These are phyloP conservation scores for Tuber umbilicatum DNA, from an alignment of 495 filamentous ascomycete species.

Conservation along the genomic window DNA sequence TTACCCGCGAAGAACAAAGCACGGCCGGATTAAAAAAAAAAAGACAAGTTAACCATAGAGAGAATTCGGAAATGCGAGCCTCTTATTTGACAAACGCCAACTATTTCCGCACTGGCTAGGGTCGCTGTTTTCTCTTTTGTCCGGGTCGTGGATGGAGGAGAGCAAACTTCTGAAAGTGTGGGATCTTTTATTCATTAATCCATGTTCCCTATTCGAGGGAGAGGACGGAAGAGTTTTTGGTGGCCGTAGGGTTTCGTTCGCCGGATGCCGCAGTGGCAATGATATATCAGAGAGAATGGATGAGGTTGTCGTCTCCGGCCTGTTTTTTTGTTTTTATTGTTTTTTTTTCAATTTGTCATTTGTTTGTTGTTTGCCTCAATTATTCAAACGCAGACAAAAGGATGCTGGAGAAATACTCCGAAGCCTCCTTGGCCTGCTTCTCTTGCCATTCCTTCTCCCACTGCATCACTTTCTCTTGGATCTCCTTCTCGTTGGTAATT, in stretches of 20 bases:
- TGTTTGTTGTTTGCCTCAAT: not conserved
- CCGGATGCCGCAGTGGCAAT: not conserved
- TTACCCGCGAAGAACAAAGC: not conserved
- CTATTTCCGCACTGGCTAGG: not conserved
- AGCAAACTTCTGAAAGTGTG: not conserved
- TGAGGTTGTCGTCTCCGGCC: not conserved
- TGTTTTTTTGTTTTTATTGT: not conserved
- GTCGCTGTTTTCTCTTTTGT: not conserved
- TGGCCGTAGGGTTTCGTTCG: not conserved
- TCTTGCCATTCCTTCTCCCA: constrained; percentile 42
- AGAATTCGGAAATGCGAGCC: not conserved
- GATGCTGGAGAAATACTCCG: constrained; percentile 41
- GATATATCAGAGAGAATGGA: not conserved
- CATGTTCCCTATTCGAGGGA: not conserved
- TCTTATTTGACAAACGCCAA: not conserved
- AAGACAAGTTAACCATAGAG: not conserved
- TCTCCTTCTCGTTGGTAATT: constrained; percentile 35
- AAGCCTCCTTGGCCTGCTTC: constrained; percentile 40
- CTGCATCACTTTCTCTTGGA: constrained; percentile 35
- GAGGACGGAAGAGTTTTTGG: not conserved
- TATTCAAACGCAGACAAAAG: constrained; percentile 41
- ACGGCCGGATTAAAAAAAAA: not conserved
- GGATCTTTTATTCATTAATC: not conserved
- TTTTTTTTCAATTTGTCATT: not conserved
- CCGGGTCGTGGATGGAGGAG: not conserved